A percentile compares a stretch with the other conserved stretches of the same genome.
These are phyloP conservation scores for Trichoderma atroviride DNA, from an alignment of 2,329 filamentous ascomycete species.

Conservation along the genomic window DNA sequence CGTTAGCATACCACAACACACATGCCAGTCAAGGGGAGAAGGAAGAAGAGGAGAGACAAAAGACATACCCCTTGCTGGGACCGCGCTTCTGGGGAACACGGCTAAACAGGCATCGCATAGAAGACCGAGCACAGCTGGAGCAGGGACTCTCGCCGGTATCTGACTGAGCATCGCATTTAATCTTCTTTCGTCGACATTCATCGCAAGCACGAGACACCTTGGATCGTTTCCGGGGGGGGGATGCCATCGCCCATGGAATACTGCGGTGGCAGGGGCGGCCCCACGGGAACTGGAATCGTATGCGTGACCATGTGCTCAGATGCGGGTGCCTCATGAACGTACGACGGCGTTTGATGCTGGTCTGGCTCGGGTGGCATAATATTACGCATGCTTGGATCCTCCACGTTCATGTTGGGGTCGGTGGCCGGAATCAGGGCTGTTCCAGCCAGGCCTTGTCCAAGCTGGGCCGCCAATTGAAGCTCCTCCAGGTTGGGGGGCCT, in stretches of 20 bases:
- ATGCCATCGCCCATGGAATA: slow-evolving; percentile 58
- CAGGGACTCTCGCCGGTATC: slow-evolving; percentile 75
- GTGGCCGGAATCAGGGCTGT: slow-evolving; percentile 53
- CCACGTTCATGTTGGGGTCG: slow-evolving; percentile 48
- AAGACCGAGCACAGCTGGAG: slow-evolving; percentile 77
- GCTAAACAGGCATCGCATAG: slow-evolving; percentile 81
- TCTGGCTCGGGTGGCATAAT: slow-evolving; percentile 49
- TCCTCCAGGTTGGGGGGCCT: slow-evolving; percentile 56
- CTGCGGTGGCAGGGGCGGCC: slow-evolving; percentile 42
- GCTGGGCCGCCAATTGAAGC: slow-evolving; percentile 60
- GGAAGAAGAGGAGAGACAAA: neutral
- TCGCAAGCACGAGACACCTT: slow-evolving; percentile 90
- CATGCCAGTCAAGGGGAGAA: neutral
- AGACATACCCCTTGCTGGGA: slow-evolving; percentile 76
- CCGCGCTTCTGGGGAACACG: slow-evolving; percentile 86
- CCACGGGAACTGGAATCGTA: slow-evolving; percentile 41
- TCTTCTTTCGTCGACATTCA: slow-evolving; percentile 86
- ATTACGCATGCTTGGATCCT: slow-evolving; percentile 48
- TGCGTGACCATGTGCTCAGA: slow-evolving; percentile 44
- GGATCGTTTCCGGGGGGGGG: slow-evolving; percentile 73
- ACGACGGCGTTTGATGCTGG: slow-evolving; percentile 42
- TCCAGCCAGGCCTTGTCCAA: slow-evolving; percentile 56
- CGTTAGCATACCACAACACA: slow-evolving; percentile 9
- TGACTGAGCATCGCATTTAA: slow-evolving; percentile 81
- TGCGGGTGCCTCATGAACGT: slow-evolving; percentile 43